Evolutionary conservation across 2,329 filamentous ascomycete genomes (phyloP).

Genomic region (Colletotrichum sp.): DNA sequence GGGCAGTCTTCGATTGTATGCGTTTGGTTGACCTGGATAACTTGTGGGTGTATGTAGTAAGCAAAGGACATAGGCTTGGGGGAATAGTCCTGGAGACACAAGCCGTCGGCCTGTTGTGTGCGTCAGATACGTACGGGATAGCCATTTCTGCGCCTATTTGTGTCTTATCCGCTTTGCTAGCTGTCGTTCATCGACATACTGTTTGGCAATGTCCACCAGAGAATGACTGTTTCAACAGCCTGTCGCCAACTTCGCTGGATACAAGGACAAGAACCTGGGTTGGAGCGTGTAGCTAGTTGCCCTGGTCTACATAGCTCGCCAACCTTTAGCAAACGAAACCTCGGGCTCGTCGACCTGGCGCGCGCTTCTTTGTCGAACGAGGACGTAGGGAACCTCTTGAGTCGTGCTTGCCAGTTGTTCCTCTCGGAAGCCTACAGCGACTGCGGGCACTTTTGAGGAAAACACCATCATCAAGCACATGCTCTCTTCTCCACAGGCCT

Average conservation of each 20-base stretch:
- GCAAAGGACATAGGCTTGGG: too few relatives aligned
- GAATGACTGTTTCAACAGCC: too few relatives aligned
- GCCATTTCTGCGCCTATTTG: too few relatives aligned
- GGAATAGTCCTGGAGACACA: too few relatives aligned
- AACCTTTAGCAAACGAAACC: not conserved
- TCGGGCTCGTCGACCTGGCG: not conserved
- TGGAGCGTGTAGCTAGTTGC: not conserved
- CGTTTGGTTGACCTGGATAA: not conserved
- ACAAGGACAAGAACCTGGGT: not conserved
- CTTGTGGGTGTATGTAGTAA: not conserved
- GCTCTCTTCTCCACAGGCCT: not conserved
- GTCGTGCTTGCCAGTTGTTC: not conserved
- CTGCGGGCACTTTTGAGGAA: not conserved
- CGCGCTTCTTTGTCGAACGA: not conserved
- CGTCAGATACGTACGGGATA: too few relatives aligned
- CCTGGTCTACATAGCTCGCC: not conserved
- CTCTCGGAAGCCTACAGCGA: not conserved
- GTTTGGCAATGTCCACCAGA: not conserved
- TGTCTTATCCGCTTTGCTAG: not conserved
- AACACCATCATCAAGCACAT: not conserved
- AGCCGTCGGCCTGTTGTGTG: too few relatives aligned
- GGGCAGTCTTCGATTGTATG: too few relatives aligned
- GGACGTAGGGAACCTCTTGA: not conserved
- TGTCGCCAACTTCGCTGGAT: not conserved
- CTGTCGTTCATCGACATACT: not conserved